Evolutionary conservation across 75 land plant species (phyloP).

Genomic region (Pinus albicaulis): DNA sequence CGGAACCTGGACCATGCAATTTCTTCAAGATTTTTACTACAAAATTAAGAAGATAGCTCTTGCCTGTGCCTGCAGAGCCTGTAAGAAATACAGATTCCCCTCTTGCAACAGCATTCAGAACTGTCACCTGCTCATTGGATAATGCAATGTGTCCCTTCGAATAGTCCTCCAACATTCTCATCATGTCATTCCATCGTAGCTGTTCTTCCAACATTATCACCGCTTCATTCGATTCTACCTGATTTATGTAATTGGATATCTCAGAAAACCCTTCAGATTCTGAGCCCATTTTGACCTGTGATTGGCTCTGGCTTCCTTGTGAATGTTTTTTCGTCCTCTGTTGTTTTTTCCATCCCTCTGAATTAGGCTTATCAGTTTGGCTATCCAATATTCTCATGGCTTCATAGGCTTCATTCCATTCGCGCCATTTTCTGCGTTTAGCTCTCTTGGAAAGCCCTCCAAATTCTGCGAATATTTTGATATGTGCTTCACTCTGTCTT

Average conservation of each 20-base stretch:
- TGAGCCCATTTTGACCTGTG: too few relatives aligned
- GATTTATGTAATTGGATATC: too few relatives aligned
- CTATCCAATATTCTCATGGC: background rate
- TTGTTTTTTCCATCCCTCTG: background rate
- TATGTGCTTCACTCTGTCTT: background rate
- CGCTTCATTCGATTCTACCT: too few relatives aligned
- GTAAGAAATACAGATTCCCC: slow-evolving; percentile 71
- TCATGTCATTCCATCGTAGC: background rate
- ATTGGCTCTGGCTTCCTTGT: too few relatives aligned
- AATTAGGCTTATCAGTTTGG: background rate
- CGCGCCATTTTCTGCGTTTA: too few relatives aligned
- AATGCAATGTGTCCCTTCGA: background rate
- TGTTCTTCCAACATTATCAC: too few relatives aligned
- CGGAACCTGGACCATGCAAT: slow-evolving; percentile 24
- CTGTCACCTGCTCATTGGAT: slow-evolving; percentile 38
- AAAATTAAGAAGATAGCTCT: slow-evolving; percentile 46
- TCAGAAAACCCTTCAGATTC: too few relatives aligned
- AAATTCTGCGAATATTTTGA: background rate
- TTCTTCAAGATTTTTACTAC: slow-evolving; percentile 29
- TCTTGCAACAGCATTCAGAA: slow-evolving; percentile 38
- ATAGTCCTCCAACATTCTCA: background rate
- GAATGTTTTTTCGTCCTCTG: too few relatives aligned
- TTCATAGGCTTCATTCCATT: background rate
- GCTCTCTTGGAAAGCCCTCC: background rate
- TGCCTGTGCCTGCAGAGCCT: slow-evolving; percentile 87